Base-by-base conservation (phyloP, 768 basidiomycete genomes). In the Harrya chromipes region DNA sequence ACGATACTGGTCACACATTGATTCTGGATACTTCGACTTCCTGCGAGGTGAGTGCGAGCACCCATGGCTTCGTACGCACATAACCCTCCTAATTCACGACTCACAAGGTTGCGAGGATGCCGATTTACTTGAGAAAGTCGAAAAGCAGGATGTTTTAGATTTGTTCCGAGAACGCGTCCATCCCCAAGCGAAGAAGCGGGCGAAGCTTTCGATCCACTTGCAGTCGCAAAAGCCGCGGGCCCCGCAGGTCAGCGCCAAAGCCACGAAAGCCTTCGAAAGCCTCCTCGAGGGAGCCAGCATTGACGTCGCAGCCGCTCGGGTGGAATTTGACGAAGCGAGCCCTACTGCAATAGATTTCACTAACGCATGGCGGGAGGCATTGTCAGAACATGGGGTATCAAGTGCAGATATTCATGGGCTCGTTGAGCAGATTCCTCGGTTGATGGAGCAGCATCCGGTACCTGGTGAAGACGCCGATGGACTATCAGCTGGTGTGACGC, bases 151-250 rank as follows among this genome's bases (percentile, higher is more conserved):
- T 27, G 73, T 98, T 29, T 55, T 90, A 21, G 62, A 75, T 9
- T 70, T 97, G 42, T 93, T 92, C 78, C 69, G 78, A 36, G 70
- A 74, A 14, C 78, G 78, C 46, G 81, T 91, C 43, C 84, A 91
- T 61, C 86, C 85, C 5, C 78, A 74, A 0, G 89, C 90, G 0
- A 54, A 72, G 24, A 77, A 73, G 3, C 84, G 94, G 34, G 75
- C 87, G 13, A 98, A 98, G 69, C 71, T 93, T 44, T 92, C 94
- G 1, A 74, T 90, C 40, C 95, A 94, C 55, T 74, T 90, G 70
- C 73, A 75, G 39, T 91, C 90, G 11, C 84, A 83, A 61, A 86
- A 80, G 65, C 77, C 79, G 16, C 77, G 68, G 8, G 72, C 73
- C 4, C 77, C 75, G 60, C 82, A 76, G 54, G 77, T 93, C 63